Conservation (phyloP, 345 rosid species). For the Noccaea caerulescens region DNA sequence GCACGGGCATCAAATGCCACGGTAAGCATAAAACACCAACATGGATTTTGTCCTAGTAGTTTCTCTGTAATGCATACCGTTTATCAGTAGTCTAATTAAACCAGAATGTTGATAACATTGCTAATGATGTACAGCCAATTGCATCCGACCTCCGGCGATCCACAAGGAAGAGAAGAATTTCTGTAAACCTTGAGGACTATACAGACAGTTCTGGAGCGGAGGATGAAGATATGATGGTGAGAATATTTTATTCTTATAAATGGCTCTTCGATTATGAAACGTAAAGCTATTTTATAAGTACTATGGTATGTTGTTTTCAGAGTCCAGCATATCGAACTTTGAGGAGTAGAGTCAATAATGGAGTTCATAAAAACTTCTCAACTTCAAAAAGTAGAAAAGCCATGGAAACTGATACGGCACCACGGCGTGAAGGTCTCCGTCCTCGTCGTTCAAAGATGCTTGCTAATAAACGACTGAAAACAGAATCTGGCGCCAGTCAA, state of each 20-base stretch:
- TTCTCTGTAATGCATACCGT: conserved; percentile 16
- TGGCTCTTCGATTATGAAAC: conserved; percentile 10
- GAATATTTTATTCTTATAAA: conserved; percentile 36
- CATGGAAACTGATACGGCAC: conserved; percentile 58
- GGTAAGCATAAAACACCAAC: conserved; percentile 51
- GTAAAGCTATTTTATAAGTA: conserved; percentile 22
- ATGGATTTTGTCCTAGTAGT: not conserved
- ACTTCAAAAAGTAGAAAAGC: conserved; percentile 61
- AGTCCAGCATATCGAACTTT: conserved; percentile 60
- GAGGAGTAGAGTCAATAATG: conserved; percentile 64
- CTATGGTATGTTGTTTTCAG: conserved; percentile 48
- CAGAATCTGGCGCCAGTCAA: conserved; percentile 69
- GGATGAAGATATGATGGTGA: conserved; percentile 94
- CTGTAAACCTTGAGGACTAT: conserved; percentile 81
- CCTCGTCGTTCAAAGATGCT: conserved; percentile 79
- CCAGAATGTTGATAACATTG: conserved; percentile 34
- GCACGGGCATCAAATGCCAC: conserved; percentile 57
- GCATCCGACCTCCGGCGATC: conserved; percentile 93
- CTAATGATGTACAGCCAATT: conserved; percentile 58
- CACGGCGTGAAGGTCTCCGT: conserved; percentile 98
- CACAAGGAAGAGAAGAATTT: conserved; percentile 82
- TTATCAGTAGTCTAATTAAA: conserved; percentile 32
- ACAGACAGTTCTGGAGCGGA: conserved; percentile 93
- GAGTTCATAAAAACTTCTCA: conserved; percentile 61
- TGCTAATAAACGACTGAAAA: conserved; percentile 55